phyloP scores from a whole-genome alignment of 2,329 filamentous ascomycete species.

The Scedosporium dehoogii region DNA sequence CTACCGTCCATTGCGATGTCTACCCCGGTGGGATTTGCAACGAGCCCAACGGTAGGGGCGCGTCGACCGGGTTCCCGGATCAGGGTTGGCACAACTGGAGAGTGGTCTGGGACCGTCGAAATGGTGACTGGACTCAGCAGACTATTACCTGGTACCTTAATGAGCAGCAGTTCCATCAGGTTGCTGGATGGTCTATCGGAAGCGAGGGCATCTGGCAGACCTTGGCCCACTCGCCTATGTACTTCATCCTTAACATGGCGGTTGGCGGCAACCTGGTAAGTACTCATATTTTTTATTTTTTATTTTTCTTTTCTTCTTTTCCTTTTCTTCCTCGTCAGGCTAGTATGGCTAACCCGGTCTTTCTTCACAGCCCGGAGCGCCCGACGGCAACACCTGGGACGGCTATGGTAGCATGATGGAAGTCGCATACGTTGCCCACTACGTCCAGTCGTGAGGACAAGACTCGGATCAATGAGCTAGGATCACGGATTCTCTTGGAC shows the following conservation, averaged over 20 bases:
- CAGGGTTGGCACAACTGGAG: constrained; percentile 38
- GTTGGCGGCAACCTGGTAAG: constrained; percentile 44
- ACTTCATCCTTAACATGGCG: constrained; percentile 44
- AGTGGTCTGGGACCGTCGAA: constrained; percentile 38
- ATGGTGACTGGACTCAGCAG: constrained; percentile 34
- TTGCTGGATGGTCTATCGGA: constrained; percentile 33
- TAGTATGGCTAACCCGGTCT: constrained; percentile 6
- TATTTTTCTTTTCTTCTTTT: background rate
- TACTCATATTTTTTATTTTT: too few relatives aligned
- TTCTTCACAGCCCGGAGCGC: constrained; percentile 32
- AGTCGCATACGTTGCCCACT: constrained; percentile 15
- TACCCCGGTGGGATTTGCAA: constrained; percentile 37
- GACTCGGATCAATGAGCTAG: background rate
- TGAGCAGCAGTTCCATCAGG: constrained; percentile 29
- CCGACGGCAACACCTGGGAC: constrained; percentile 34
- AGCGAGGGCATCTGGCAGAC: constrained; percentile 37
- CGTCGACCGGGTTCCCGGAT: constrained; percentile 24
- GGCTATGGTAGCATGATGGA: constrained; percentile 21
- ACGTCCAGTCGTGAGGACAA: constrained; percentile 6
- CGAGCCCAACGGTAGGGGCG: constrained; percentile 34
- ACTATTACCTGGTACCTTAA: constrained; percentile 42
- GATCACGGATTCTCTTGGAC: background rate
- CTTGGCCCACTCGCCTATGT: constrained; percentile 39
- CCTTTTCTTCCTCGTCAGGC: background rate
- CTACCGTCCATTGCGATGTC: constrained; percentile 41